Base-by-base conservation (phyloP, 2,329 filamentous ascomycete species). In the Fonsecaea pedrosoi region DNA sequence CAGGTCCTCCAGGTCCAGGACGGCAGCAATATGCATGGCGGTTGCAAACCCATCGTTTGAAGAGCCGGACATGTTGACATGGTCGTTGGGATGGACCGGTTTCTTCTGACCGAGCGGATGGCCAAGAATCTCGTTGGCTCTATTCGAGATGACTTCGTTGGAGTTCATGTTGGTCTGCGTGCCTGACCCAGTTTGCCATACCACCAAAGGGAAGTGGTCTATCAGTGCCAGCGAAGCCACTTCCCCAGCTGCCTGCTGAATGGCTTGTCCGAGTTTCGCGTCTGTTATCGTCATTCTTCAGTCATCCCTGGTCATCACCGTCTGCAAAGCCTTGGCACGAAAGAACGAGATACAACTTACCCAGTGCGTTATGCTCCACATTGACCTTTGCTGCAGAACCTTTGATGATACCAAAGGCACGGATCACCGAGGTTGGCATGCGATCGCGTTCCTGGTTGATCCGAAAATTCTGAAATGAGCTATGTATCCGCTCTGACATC, bases 121-220 rank as follows among this genome's bases (percentile, higher is more conserved):
- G 74, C 95, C 95, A 62, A 98, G 87, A 70, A 98, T 96, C 85
- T 98, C 94, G 80, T 98, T 98, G 72, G 95, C 95, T 73, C 95
- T 92, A 87, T 98, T 99, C 72, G 94, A 97, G 81, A 99, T 98
- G 81, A 99, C 95, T 81, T 99, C 95, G 85, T 99, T 99, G 78
- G 94, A 93, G 84, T 98, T 98, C 95, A 98, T 98, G 88, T 97
- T 98, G 80, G 94, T 97, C 85, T 98, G 95, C 37, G 95, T 98
- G 78, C 95, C 95, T 57, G 95, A 98, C 71, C 95, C 95, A 62
- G 95, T 99, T 85, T 99, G 95, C 95, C 95, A 99, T 77, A 99
- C 94, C 64, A 98, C 94, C 69, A 98, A 91, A 72, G 95, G 95
- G 84, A 99, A 98, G 85, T 98, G 94, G 80, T 97, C 94, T 76